Conservation (phyloP, 352 stramenopile genomes). For the Stramenopiles sp. region DNA sequence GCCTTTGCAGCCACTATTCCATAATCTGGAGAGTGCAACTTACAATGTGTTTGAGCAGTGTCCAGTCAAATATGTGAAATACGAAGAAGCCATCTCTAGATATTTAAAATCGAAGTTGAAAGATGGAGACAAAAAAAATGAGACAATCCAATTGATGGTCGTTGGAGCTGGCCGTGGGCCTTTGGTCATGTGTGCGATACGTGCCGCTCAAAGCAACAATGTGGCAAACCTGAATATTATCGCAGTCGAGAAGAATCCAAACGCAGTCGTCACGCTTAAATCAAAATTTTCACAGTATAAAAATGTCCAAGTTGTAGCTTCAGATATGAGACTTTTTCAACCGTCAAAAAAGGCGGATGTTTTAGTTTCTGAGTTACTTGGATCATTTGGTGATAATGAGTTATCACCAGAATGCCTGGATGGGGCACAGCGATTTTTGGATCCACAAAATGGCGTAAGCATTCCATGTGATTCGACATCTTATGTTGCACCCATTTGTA, state of each 20-base stretch:
- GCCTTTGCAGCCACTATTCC: conserved; percentile 86
- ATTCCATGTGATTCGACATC: conserved; percentile 78
- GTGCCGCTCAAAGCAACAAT: conserved; percentile 41
- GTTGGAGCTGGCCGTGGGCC: conserved; percentile 85
- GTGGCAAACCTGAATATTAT: conserved; percentile 44
- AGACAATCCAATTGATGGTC: conserved; percentile 1
- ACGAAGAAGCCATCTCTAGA: conserved; percentile 71
- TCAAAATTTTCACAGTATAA: conserved; percentile 33
- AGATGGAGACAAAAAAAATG: conserved; percentile 7
- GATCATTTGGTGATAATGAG: conserved; percentile 94
- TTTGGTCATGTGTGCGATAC: conserved; percentile 64
- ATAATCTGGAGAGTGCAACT: conserved; percentile 93
- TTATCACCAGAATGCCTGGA: conserved; percentile 95
- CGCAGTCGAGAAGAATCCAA: conserved; percentile 95
- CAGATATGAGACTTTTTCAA: conserved; percentile 58
- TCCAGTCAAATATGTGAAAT: conserved; percentile 92
- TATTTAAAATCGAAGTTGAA: conserved; percentile 29
- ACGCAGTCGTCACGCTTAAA: conserved; percentile 73
- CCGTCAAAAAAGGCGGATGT: conserved; percentile 66
- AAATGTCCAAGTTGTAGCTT: conserved; percentile 50
- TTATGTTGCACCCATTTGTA: conserved; percentile 80
- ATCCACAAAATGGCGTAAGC: conserved; percentile 54
- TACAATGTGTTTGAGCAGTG: conserved; percentile 98
- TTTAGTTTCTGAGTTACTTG: conserved; percentile 80
- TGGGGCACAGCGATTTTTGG: conserved; percentile 69